phyloP scores from a whole-genome alignment of 805 yeast genomes.

The Yarrowia phangngaensis region DNA sequence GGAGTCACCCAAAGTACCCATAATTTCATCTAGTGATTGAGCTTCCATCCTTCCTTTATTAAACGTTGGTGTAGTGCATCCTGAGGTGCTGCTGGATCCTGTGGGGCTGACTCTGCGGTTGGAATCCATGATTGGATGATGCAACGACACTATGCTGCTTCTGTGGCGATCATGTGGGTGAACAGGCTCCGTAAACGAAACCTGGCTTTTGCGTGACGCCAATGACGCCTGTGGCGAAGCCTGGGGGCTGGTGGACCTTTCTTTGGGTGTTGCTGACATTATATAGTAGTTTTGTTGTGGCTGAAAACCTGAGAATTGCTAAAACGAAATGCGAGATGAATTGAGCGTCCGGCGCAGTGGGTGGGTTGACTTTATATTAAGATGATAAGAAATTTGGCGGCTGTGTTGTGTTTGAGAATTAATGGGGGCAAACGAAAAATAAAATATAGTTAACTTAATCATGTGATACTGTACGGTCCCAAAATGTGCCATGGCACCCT shows the following conservation, averaged over 20 bases:
- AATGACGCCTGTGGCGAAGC: too few species aligned
- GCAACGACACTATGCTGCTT: constrained; percentile 20
- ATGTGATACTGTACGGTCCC: too few species aligned
- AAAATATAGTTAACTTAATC: too few species aligned
- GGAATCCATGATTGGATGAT: constrained; percentile 6
- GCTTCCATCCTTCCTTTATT: constrained; percentile 12
- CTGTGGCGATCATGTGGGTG: constrained; percentile 24
- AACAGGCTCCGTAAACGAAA: constrained; percentile 20
- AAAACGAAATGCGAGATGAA: too few species aligned
- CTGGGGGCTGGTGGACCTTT: constrained; percentile 3
- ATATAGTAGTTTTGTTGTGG: neutral
- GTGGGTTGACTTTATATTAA: too few species aligned
- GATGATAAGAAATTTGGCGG: too few species aligned
- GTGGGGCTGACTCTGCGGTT: constrained; percentile 14
- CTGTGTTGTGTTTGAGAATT: too few species aligned
- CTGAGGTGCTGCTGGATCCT: constrained; percentile 7
- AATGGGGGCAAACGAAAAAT: too few species aligned
- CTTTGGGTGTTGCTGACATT: constrained; percentile 5
- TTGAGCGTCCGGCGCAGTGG: too few species aligned
- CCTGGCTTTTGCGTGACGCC: constrained; percentile 24
- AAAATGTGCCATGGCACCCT: too few species aligned
- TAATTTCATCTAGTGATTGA: constrained; percentile 11
- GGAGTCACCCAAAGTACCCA: constrained; percentile 8
- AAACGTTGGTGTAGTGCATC: constrained; percentile 8
- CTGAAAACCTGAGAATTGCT: too few species aligned